A percentile compares a stretch with the other conserved stretches of the same genome.
These are phyloP conservation scores for Pestalotiopsis sp. DNA, from an alignment of 2,329 filamentous ascomycete species.

Conservation along the genomic window DNA sequence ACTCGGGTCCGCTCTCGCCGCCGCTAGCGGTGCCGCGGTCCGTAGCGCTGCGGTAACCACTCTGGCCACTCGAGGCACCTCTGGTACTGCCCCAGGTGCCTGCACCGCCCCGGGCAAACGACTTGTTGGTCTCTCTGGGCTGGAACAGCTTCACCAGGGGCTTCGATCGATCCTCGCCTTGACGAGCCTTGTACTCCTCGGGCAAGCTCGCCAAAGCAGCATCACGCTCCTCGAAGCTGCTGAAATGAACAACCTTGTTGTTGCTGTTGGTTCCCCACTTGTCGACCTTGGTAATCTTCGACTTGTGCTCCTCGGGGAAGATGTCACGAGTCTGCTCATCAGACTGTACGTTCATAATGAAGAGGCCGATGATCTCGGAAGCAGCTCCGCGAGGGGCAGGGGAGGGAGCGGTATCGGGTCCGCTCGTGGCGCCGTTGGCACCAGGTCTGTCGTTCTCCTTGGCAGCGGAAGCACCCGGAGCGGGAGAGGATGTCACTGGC, in stretches of 20 bases:
- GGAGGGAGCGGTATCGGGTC: slow-evolving; percentile 53
- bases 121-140: slow-evolving; percentile 57
- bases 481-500: slow-evolving; percentile 38
- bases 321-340: slow-evolving; percentile 82
- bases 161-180: slow-evolving; percentile 71
- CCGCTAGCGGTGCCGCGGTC: slow-evolving; percentile 64
- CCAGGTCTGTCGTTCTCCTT: slow-evolving; percentile 60
- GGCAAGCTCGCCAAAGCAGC: slow-evolving; percentile 74
- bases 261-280: slow-evolving; percentile 68
- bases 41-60: slow-evolving; percentile 82
- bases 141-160: slow-evolving; percentile 84
- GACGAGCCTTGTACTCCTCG: slow-evolving; percentile 72
- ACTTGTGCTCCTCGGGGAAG: slow-evolving; percentile 78
- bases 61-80: slow-evolving; percentile 59
- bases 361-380: slow-evolving; percentile 74
- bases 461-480: slow-evolving; percentile 28
- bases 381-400: slow-evolving; percentile 61
- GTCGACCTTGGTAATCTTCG: slow-evolving; percentile 77
- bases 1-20: slow-evolving; percentile 70
- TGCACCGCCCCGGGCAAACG: slow-evolving; percentile 63
- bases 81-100: slow-evolving; percentile 67
- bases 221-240: slow-evolving; percentile 76
- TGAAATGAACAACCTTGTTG: slow-evolving; percentile 86
- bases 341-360: slow-evolving; percentile 81
- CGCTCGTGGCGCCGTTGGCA: slow-evolving; percentile 55